A percentile compares a stretch with the other conserved stretches of the same genome.
These are phyloP conservation scores for Phaffia australis DNA, from an alignment of 768 basidiomycete genomes.

Conservation along the genomic window DNA sequence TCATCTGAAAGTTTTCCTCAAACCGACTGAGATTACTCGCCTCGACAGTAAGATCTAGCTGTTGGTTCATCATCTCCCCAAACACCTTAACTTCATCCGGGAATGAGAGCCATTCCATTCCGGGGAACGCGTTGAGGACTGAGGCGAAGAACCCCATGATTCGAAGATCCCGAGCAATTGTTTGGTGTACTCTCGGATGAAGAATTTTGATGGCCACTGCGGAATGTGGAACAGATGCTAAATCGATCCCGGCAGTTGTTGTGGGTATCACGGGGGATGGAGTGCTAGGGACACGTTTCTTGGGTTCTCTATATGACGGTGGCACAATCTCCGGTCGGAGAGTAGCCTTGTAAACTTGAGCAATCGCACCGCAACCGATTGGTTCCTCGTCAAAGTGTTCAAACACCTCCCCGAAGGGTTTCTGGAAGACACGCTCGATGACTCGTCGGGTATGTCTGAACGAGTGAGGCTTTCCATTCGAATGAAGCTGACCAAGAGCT, in stretches of 20 bases:
- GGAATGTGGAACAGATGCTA: conserved; percentile 54
- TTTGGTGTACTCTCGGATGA: conserved; percentile 72
- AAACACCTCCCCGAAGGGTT: conserved; percentile 77
- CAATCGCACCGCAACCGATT: conserved; percentile 98
- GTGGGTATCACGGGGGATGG: conserved; percentile 24
- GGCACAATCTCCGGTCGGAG: conserved; percentile 76
- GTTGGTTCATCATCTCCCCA: conserved; percentile 90
- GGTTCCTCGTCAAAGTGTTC: conserved; percentile 75
- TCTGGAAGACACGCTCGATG: conserved; percentile 71
- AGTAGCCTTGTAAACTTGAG: conserved; percentile 86
- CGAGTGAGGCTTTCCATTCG: conserved; percentile 70
- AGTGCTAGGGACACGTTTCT: conserved; percentile 47
- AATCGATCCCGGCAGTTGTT: conserved; percentile 12
- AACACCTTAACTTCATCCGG: conserved; percentile 92
- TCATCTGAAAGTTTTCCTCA: conserved; percentile 66
- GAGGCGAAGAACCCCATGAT: conserved; percentile 92
- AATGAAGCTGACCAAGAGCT: conserved; percentile 74
- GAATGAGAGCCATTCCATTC: conserved; percentile 91
- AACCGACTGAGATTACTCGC: conserved; percentile 76
- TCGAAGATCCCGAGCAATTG: conserved; percentile 74
- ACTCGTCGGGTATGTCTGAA: conserved; percentile 66
- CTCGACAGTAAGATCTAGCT: conserved; percentile 82
- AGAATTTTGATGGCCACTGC: conserved; percentile 92
- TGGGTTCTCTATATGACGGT: conserved; percentile 68
- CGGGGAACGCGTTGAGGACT: conserved; percentile 65